Evolutionary conservation across 2,329 filamentous ascomycete genomes (phyloP), one percentile per base, ranked within the genome.

Genomic region (Diplodia sapinea): DNA sequence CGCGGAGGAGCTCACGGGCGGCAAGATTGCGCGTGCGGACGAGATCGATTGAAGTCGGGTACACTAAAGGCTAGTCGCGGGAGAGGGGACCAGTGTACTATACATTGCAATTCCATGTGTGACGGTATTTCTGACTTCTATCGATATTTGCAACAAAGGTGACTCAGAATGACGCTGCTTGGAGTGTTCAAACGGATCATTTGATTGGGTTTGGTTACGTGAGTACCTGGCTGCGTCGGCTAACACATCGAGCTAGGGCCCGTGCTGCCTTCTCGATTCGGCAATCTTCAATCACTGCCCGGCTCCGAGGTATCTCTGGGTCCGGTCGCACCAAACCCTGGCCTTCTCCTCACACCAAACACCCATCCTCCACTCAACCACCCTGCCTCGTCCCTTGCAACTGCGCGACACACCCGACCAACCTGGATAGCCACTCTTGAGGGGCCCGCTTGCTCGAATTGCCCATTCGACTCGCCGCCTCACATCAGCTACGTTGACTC

Each of bases 1-100:
- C 74, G 88, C 86, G 9, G 89, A 91, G 78, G 84, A 86, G 73
- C 82, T 91, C 73, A 91, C 88, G 23, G 89, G 89, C 66, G 89
- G 89, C 63, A 90, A 68, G 52, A 65, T 65, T 36, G 38, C 17
- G 6, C 43, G n/a, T 50, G 17, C 5, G 36, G 26, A 33, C 4
- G 17, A 20, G 36, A 50, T 9, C 17, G 6, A 20, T 47, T n/a
- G 40, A 17, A 43, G 40, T 11, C 17, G 7, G 17, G 40, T n/a
- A 47, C 40, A 9, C 17, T 2, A n/a, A n/a, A 47, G 15, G 40
- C 8, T 47, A 4, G 8, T 47, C 17, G 17, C 40, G 7, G 36
- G n/a, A 49, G 40, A 5, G 17, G 3, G 23, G 23, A 36, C 17
- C n/a, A 3, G 47, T 63, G 59, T 63, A 63, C 20, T 63, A 51